phyloP scores from a whole-genome alignment of 108 stramenopile genomes.

The Craspedostauros australis region DNA sequence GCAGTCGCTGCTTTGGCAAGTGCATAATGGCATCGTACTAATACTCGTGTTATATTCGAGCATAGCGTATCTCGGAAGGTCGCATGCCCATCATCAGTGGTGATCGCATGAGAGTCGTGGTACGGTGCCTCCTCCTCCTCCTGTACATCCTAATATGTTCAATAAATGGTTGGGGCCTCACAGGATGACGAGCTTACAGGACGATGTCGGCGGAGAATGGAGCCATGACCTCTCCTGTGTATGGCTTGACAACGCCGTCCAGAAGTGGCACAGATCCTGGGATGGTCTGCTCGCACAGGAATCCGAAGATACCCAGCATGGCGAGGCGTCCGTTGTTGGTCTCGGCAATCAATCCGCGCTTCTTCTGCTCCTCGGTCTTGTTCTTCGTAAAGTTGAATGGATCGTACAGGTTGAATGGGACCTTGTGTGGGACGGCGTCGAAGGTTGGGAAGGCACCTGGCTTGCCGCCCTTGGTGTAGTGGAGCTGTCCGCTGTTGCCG shows the following conservation, averaged over 20 bases:
- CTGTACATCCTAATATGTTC: no score
- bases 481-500: slow-evolving; percentile 35
- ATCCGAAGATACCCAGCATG: slow-evolving; percentile 73
- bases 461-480: slow-evolving; percentile 56
- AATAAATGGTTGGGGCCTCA: no score
- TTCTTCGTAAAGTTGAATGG: slow-evolving; percentile 61
- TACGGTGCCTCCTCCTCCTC: no score
- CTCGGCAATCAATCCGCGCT: slow-evolving; percentile 45
- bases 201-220: no score
- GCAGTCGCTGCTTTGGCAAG: no score
- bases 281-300: slow-evolving; percentile 58
- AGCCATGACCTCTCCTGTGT: slow-evolving; percentile 58
- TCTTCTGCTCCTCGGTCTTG: slow-evolving; percentile 57
- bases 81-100: no score
- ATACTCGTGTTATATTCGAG: no score
- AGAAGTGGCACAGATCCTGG: slow-evolving; percentile 60
- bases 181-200: no score
- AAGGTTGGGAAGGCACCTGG: slow-evolving; percentile 54
- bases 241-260: slow-evolving; percentile 48
- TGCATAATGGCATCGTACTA: no score
- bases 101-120: no score
- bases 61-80: no score
- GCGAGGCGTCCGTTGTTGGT: slow-evolving; percentile 79
- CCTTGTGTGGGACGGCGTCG: slow-evolving; percentile 54
- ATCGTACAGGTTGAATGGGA: slow-evolving; percentile 74